Conservation (phyloP, 176 grass and related monocot species). For the Alloteropsis semialata region DNA sequence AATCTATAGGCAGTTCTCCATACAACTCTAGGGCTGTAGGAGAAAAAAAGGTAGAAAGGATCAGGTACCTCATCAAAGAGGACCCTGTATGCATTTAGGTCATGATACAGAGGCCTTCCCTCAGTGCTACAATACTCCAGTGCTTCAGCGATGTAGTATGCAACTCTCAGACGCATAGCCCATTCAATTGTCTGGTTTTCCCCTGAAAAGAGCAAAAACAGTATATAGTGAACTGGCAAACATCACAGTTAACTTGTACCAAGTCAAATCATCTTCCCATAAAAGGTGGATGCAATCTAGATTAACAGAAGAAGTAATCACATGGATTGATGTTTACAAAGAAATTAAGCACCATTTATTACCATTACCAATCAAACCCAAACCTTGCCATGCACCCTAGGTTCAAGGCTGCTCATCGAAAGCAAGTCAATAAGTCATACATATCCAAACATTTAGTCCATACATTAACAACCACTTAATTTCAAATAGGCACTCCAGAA, state of each 20-base stretch:
- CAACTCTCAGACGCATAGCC: slow-evolving; percentile 97
- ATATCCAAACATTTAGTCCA: background rate
- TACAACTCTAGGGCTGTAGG: background rate
- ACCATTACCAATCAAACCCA: background rate
- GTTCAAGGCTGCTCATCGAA: background rate
- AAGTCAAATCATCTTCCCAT: background rate
- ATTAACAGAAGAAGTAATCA: background rate
- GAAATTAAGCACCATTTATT: background rate
- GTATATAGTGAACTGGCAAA: slow-evolving; percentile 16
- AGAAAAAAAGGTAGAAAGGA: slow-evolving; percentile 8
- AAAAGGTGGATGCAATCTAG: background rate
- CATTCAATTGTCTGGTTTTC: slow-evolving; percentile 99
- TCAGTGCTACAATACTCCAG: slow-evolving; percentile 77
- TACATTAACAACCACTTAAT: background rate
- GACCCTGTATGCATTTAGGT: slow-evolving; percentile 90
- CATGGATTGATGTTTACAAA: background rate
- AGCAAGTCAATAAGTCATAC: background rate
- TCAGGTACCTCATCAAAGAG: slow-evolving; percentile 82
- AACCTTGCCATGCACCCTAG: background rate
- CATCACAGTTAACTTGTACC: background rate
- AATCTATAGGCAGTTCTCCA: background rate
- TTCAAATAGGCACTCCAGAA: background rate
- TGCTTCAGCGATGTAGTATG: slow-evolving; percentile 85
- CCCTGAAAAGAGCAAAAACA: slow-evolving; percentile 52
- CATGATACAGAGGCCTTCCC: slow-evolving; percentile 83